phyloP scores from a whole-genome alignment of 1,284 basidiomycete genomes.

The Tilletia indica region DNA sequence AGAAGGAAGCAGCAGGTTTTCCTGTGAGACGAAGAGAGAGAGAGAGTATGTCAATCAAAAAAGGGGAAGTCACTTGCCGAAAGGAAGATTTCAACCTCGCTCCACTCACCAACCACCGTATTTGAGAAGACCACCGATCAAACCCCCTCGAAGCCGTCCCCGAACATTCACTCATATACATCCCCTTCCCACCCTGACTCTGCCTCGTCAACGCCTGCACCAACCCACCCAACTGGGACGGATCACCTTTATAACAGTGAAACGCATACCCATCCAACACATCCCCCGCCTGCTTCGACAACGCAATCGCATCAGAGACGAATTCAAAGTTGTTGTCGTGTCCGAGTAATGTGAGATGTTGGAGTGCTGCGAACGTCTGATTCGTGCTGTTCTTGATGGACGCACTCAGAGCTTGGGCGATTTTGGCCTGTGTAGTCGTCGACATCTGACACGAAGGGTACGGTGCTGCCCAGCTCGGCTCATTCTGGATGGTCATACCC shows the following conservation, averaged over 20 bases:
- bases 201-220: neutral
- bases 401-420: slow-evolving; percentile 27
- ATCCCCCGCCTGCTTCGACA: slow-evolving; percentile 28
- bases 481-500: slow-evolving; percentile 45
- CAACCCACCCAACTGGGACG: slow-evolving; percentile 20
- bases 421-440: slow-evolving; percentile 21
- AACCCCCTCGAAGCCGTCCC: neutral
- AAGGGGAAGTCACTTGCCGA: neutral
- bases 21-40: neutral
- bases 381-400: slow-evolving; percentile 17
- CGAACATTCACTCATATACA: slow-evolving; percentile 6
- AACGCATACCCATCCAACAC: slow-evolving; percentile 39
- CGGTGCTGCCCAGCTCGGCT: slow-evolving; percentile 30
- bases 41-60: neutral
- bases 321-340: slow-evolving; percentile 44
- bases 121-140: neutral
- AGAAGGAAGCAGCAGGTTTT: slow-evolving; percentile 33
- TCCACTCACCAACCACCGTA: neutral
- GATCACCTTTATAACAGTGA: slow-evolving; percentile 43
- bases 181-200: neutral
- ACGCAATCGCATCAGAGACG: slow-evolving; percentile 25
- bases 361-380: neutral
- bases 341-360: slow-evolving; percentile 23
- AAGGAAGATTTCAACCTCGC: neutral
- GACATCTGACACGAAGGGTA: slow-evolving; percentile 40